A percentile compares a stretch with the other conserved stretches of the same genome.
These are phyloP conservation scores for Yarrowia sp. DNA, from an alignment of 805 yeast species.

Conservation along the genomic window DNA sequence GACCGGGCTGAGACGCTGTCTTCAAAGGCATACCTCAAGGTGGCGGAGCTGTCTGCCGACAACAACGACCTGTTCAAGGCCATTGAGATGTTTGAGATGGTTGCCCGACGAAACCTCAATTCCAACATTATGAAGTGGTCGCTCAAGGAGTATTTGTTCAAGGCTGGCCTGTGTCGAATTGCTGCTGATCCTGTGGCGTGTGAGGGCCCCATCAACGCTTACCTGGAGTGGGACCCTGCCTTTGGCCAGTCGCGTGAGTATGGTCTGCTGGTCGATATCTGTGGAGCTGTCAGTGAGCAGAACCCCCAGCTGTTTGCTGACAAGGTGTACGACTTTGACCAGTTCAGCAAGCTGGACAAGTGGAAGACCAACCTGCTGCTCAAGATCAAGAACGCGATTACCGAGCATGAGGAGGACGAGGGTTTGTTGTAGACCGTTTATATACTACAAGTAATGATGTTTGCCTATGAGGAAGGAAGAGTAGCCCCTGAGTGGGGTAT, in stretches of 20 bases:
- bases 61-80: conserved; percentile 75
- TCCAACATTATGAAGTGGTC: conserved; percentile 84
- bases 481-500: too few species aligned
- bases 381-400: conserved; percentile 72
- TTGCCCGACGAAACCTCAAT: conserved; percentile 72
- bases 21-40: conserved; percentile 81
- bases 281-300: conserved; percentile 74
- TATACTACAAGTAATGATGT: too few species aligned
- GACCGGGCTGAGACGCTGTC: conserved; percentile 92
- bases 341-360: conserved; percentile 81
- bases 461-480: too few species aligned
- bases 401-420: conserved; percentile 67
- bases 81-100: conserved; percentile 68
- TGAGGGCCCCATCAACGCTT: conserved; percentile 62
- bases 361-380: conserved; percentile 84
- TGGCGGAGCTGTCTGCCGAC: conserved; percentile 83
- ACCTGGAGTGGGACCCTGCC: conserved; percentile 67
- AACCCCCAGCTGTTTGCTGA: conserved; percentile 74
- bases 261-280: conserved; percentile 60
- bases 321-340: conserved; percentile 78
- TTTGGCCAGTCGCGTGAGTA: conserved; percentile 71
- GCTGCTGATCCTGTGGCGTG: conserved; percentile 90
- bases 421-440: conserved; percentile 34
- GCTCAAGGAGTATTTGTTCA: conserved; percentile 85
- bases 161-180: conserved; percentile 75